Evolutionary conservation across 768 basidiomycete species (phyloP), one percentile per base, ranked within the genome.

Genomic region (Paxillus involutus): DNA sequence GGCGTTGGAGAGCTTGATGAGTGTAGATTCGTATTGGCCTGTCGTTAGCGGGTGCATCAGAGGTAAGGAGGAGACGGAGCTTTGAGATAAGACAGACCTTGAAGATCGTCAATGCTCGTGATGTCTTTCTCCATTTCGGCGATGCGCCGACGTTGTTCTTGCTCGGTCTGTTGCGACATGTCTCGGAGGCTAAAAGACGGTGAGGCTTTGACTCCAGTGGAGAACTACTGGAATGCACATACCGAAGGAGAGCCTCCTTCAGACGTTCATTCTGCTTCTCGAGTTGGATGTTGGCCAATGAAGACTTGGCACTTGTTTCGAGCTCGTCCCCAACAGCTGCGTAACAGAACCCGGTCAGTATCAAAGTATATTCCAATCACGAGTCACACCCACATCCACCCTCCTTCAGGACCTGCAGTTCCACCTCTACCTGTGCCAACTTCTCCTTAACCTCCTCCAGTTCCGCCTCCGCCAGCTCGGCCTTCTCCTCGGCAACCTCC

Each of bases 181-280:
- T 99, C 96, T 6, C 96, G 86, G 36, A 98, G 73, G 45, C 94
- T 94, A 59, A 17, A 13, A 9, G 3, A 49, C 14, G 48, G 35
- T 50, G 41, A 37, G 42, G 37, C 46, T 35, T 17, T 5, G 2
- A 14, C 12, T 1, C 24, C 19, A 10, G 19, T 43, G 4, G 39
- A 49, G 26, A 42, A 14, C 29, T 10, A 47, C 44, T 21, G 8
- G 36, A 12, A 0, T 10, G 26, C 4, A 63, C 80, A 35, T 41
- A 93, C 89, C 86, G 81, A 51, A 96, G 79, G 10, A 98, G 77
- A 12, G 97, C 97, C 65, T 98, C 97, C 71, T 97, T 98, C 51
- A 99, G 73, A 14, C 97, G 75, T 64, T 94, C 93, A 58, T 98
- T 99, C 65, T 98, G 96, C 68, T 92, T 97, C 75, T 98, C 95